Evolutionary conservation across 2,329 filamentous ascomycete genomes (phyloP).

Genomic region (Alternaria triticina): DNA sequence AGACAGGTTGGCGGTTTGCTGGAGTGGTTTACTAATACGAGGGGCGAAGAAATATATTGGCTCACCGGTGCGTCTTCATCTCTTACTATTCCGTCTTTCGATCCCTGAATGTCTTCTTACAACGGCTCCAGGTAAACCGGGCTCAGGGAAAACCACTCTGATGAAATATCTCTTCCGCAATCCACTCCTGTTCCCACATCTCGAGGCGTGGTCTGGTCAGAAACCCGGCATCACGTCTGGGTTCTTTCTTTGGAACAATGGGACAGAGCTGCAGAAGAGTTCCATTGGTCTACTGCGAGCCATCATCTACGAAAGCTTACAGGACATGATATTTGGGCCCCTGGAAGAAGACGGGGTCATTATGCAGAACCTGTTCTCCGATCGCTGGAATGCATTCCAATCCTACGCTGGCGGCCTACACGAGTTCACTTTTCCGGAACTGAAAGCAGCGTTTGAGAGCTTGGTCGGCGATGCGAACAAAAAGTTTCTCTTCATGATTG

Average conservation of each 20-base stretch:
- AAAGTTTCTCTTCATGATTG: slow-evolving; percentile 43
- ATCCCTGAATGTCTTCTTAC: background rate
- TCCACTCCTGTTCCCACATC: slow-evolving; percentile 26
- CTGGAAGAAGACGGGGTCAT: slow-evolving; percentile 32
- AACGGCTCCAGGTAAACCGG: slow-evolving; percentile 43
- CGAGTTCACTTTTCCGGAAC: slow-evolving; percentile 26
- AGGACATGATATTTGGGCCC: slow-evolving; percentile 42
- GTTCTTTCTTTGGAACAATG: slow-evolving; percentile 56
- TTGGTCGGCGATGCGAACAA: slow-evolving; percentile 35
- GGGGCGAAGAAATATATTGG: slow-evolving; percentile 39
- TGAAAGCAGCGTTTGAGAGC: slow-evolving; percentile 32
- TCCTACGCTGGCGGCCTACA: slow-evolving; percentile 37
- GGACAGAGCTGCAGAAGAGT: slow-evolving; percentile 38
- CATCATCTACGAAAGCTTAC: slow-evolving; percentile 38
- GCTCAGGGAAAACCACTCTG: slow-evolving; percentile 57
- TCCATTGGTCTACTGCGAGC: slow-evolving; percentile 30
- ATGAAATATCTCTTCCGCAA: slow-evolving; percentile 49
- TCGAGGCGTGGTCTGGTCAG: slow-evolving; percentile 39
- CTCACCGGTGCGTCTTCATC: slow-evolving; percentile 28
- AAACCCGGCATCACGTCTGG: slow-evolving; percentile 42
- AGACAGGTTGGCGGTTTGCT: slow-evolving; percentile 25
- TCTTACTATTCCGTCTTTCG: background rate
- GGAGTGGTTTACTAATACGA: slow-evolving; percentile 35
- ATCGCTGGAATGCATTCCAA: slow-evolving; percentile 38
- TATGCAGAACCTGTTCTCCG: slow-evolving; percentile 32